These are phyloP conservation scores for Kwoniella newhampshirensis DNA, from an alignment of 768 basidiomycete species.

Conservation along the genomic window DNA sequence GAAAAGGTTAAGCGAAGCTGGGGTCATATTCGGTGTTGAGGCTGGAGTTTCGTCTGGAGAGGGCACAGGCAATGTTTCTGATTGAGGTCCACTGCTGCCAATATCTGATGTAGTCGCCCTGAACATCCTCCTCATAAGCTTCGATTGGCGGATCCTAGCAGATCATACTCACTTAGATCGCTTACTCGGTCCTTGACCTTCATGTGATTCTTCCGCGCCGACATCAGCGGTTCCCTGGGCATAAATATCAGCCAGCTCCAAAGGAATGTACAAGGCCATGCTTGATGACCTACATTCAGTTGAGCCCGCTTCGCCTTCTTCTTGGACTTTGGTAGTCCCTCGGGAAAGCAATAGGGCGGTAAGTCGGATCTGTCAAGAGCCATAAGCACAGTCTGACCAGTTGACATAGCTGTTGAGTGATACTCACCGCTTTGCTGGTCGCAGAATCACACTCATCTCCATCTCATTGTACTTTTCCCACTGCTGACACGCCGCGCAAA, in stretches of 20 bases:
- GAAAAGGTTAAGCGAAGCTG: constrained; percentile 2
- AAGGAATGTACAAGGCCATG: too few relatives aligned
- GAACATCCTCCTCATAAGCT: neutral
- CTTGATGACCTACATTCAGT: constrained; percentile 27
- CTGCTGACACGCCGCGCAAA: constrained; percentile 85
- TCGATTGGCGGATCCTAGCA: neutral
- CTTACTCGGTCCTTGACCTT: constrained; percentile 43
- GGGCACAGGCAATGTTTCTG: constrained; percentile 1
- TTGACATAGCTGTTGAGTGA: neutral
- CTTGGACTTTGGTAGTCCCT: constrained; percentile 46
- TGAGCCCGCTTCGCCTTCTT: constrained; percentile 45
- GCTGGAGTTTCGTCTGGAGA: constrained; percentile 3
- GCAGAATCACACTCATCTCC: constrained; percentile 90
- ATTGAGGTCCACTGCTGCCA: constrained; percentile 12
- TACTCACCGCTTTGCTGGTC: constrained; percentile 82
- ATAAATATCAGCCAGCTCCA: constrained; percentile 8
- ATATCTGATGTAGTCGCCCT: constrained; percentile 34
- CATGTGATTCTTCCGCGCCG: constrained; percentile 28
- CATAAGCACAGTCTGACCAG: neutral
- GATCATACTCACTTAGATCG: constrained; percentile 35
- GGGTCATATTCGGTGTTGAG: neutral
- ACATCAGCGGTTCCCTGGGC: constrained; percentile 20
- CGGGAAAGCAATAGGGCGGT: constrained; percentile 46
- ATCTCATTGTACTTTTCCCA: constrained; percentile 94
- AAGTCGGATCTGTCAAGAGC: constrained; percentile 31